Base-by-base conservation (phyloP, 257 asterid species). In the Solanum medicagineum region DNA sequence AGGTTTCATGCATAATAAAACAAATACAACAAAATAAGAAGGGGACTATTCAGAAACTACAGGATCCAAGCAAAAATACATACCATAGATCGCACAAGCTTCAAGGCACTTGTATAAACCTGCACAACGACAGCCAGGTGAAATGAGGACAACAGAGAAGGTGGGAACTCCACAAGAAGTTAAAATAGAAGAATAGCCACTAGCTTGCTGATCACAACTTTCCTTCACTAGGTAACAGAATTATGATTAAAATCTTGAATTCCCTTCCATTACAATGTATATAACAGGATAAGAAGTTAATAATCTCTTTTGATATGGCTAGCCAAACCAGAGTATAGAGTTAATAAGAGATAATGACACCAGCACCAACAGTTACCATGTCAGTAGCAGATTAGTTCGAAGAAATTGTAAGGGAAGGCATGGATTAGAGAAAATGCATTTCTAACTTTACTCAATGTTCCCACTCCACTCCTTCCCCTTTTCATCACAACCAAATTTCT, bases 1-100 rank as follows among this genome's bases (percentile, higher is more conserved):
- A 7, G 20, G 29, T 70, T 70, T 19, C 36, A 73, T n/a, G 57
- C 0, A 20, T 45, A 73, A 44, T 47, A 56, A 53, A 74, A 79
- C 85, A 57, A 29, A 14, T 16, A 81, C 73, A 60, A 74, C 53
- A 32, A 20, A 73, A 6, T 71, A 44, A 42, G 80, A 44, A 73
- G 57, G 57, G 45, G 44, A 42, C 15, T 42, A 70, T 2, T 70
- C 80, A 70, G 32, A 70, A 47, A 70, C 80, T 42, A 69, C 51
- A 77, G 45, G 81, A 75, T 75, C 20, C 62, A 22, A 75, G 82
- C 16, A 77, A 77, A 15, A 49, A 14, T 55, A 85, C 88, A 85
- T 75, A 91, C 99, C 99, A 97, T 95, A 83, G 99, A 95, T 60
- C 98, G 98, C 79, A 97, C 99, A 55, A 97, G 99, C 98, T 95